phyloP scores from a whole-genome alignment of 1,284 basidiomycete species.

The Ceratobasidium sp. region DNA sequence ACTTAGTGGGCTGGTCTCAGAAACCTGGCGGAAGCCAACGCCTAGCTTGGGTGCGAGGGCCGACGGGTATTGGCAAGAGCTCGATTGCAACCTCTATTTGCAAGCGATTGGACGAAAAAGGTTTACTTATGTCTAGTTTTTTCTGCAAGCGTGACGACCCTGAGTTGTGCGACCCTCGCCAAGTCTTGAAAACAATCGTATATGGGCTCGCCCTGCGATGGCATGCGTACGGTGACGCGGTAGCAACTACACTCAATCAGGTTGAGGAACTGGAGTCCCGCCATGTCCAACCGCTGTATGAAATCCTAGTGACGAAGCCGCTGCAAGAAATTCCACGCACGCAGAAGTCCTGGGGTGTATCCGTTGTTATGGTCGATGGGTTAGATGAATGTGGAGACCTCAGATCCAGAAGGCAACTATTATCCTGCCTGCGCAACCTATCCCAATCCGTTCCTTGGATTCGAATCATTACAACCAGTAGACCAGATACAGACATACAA shows the following conservation, averaged over 20 bases:
- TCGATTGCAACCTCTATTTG: neutral
- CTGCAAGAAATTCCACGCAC: constrained; percentile 6
- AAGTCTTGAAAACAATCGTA: neutral
- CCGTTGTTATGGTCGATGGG: constrained; percentile 32
- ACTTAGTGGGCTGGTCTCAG: too few relatives aligned
- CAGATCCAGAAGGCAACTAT: neutral
- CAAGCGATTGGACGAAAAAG: neutral
- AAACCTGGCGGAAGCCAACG: too few relatives aligned
- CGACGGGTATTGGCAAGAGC: neutral
- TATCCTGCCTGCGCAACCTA: neutral
- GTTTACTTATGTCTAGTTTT: neutral
- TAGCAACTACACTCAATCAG: neutral
- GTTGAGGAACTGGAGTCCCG: neutral
- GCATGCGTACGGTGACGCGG: neutral
- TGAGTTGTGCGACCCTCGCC: neutral
- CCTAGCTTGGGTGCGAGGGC: neutral
- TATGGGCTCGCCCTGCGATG: neutral
- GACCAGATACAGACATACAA: constrained; percentile 17
- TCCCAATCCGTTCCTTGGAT: constrained; percentile 16
- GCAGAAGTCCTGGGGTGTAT: neutral
- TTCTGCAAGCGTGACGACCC: constrained; percentile 12
- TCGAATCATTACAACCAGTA: constrained; percentile 35
- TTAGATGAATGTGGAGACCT: constrained; percentile 28
- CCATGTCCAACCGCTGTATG: neutral
- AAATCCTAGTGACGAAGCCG: constrained; percentile 9